Conservation (phyloP, 768 basidiomycete species). For the Tulasnella sp. region DNA sequence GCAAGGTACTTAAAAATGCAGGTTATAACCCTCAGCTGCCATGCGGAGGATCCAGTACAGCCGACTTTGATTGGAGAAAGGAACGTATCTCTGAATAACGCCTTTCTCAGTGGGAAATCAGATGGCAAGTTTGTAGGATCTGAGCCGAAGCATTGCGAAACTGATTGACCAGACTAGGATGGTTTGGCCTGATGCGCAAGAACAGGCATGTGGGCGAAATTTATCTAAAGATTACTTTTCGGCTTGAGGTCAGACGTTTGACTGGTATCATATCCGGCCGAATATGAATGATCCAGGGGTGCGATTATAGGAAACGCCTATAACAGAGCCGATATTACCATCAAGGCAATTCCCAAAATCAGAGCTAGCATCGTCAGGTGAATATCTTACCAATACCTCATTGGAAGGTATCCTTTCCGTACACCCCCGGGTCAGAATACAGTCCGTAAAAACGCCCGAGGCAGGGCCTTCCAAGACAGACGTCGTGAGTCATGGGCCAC, state of each 20-base stretch:
- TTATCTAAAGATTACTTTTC: constrained; percentile 93
- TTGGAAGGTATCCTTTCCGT: no score
- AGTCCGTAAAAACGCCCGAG: no score
- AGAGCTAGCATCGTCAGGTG: constrained; percentile 18
- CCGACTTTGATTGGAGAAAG: constrained; percentile 93
- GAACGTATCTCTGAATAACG: constrained; percentile 78
- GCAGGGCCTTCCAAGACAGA: no score
- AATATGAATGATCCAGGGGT: no score
- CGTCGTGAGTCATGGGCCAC: no score
- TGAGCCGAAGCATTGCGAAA: constrained; percentile 7
- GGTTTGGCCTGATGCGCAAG: constrained; percentile 85
- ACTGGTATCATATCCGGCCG: not conserved
- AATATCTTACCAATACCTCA: no score
- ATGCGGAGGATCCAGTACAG: constrained; percentile 89
- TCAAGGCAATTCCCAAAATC: constrained; percentile 29
- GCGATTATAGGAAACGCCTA: constrained; percentile 62
- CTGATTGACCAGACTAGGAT: constrained; percentile 46
- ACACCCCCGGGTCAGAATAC: no score
- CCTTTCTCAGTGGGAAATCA: constrained; percentile 87
- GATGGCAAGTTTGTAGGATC: constrained; percentile 77
- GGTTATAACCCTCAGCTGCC: constrained; percentile 72
- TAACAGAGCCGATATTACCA: constrained; percentile 57
- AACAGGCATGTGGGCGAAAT: constrained; percentile 86
- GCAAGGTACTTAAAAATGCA: constrained; percentile 32
- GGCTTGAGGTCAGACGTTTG: constrained; percentile 66